Evolutionary conservation across 495 filamentous ascomycete genomes (phyloP).

Genomic region (Achaetomiella virescens): DNA sequence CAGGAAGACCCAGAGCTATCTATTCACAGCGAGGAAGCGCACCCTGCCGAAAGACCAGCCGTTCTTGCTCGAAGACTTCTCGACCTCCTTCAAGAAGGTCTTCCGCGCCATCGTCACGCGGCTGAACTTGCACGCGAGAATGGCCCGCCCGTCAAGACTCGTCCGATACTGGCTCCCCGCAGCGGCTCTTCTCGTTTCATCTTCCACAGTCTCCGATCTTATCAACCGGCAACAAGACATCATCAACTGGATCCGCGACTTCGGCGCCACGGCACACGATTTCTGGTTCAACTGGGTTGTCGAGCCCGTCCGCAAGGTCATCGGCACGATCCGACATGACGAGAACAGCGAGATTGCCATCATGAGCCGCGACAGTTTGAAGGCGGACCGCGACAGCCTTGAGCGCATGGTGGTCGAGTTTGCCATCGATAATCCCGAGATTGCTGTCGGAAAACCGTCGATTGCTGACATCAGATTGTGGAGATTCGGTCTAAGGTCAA

Average conservation of each 20-base stretch:
- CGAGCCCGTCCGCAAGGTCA: slow-evolving; percentile 70
- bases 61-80: slow-evolving; percentile 62
- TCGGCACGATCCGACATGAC: slow-evolving; percentile 89
- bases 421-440: slow-evolving; percentile 64
- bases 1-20: slow-evolving; percentile 54
- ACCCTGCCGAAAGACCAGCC: slow-evolving; percentile 40
- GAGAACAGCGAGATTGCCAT: slow-evolving; percentile 86
- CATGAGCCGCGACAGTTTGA: slow-evolving; percentile 84
- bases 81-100: slow-evolving; percentile 53
- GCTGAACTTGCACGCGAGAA: slow-evolving; percentile 46
- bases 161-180: slow-evolving; percentile 85
- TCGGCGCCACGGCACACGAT: slow-evolving; percentile 71
- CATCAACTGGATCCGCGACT: slow-evolving; percentile 63
- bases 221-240: slow-evolving; percentile 66
- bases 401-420: slow-evolving; percentile 99
- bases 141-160: slow-evolving; percentile 68
- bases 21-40: slow-evolving; percentile 32
- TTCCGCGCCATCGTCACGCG: slow-evolving; percentile 50
- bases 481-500: slow-evolving; percentile 69
- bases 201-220: slow-evolving; percentile 70
- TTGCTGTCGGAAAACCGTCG: slow-evolving; percentile 35
- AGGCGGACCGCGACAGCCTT: slow-evolving; percentile 81
- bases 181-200: slow-evolving; percentile 61
- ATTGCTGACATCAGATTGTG: slow-evolving; percentile 56
- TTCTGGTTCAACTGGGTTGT: slow-evolving; percentile 97